Evolutionary conservation across 2,329 filamentous ascomycete genomes (phyloP).

Genomic region (Metarhizium anisopliae): DNA sequence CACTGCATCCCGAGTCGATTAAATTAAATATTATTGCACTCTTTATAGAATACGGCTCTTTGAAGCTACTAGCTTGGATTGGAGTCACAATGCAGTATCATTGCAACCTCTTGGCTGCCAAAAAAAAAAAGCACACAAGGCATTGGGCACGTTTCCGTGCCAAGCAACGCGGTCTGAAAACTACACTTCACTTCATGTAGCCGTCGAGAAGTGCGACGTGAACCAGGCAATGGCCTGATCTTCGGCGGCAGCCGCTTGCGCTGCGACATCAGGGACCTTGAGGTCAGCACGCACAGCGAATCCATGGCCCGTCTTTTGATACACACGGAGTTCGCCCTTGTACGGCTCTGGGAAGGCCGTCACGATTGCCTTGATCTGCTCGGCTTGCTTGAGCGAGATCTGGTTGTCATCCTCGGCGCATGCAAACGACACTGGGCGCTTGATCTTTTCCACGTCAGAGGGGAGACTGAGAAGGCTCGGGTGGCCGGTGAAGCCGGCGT

Average conservation of each 20-base stretch:
- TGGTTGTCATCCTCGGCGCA: slow-evolving; percentile 35
- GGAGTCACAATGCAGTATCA: neutral
- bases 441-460: slow-evolving; percentile 35
- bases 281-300: slow-evolving; percentile 28
- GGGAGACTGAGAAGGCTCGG: slow-evolving; percentile 39
- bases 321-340: slow-evolving; percentile 28
- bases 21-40: too few relatives aligned
- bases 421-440: slow-evolving; percentile 35
- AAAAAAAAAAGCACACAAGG: too few relatives aligned
- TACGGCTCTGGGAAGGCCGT: slow-evolving; percentile 21
- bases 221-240: slow-evolving; percentile 27
- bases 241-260: slow-evolving; percentile 21
- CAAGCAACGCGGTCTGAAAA: neutral
- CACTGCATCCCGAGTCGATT: too few relatives aligned
- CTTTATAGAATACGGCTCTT: neutral
- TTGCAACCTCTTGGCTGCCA: too few relatives aligned
- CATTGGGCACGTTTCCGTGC: too few relatives aligned
- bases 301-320: slow-evolving; percentile 30
- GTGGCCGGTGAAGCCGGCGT: slow-evolving; percentile 44
- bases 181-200: neutral
- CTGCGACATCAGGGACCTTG: slow-evolving; percentile 13
- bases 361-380: slow-evolving; percentile 24
- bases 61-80: neutral
- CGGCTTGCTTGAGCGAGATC: slow-evolving; percentile 22
- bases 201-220: slow-evolving; percentile 12